Conservation (phyloP, 257 asterid species). For the Plantago elongata region DNA sequence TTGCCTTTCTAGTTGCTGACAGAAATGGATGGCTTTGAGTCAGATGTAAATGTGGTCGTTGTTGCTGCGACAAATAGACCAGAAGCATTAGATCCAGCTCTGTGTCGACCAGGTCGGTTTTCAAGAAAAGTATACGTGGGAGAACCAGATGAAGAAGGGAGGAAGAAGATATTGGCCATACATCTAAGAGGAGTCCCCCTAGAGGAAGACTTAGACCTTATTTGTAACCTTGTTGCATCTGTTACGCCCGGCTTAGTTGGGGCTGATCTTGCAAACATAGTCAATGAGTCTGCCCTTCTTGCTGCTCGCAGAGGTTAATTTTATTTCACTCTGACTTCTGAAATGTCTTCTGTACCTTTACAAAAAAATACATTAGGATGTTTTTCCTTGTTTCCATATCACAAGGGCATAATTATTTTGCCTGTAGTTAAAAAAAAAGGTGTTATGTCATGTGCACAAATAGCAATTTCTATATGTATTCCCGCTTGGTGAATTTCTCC, state of each 20-base stretch:
- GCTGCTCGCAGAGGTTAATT: slow-evolving; percentile 93
- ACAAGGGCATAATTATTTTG: background rate
- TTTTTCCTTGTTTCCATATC: background rate
- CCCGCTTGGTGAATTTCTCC: too few relatives aligned
- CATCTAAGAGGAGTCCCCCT: slow-evolving; percentile 91
- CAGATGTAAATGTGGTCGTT: slow-evolving; percentile 63
- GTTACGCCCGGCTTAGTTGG: slow-evolving; percentile 88
- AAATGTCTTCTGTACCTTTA: background rate
- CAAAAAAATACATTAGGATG: background rate
- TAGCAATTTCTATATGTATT: background rate
- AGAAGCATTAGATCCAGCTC: slow-evolving; percentile 92
- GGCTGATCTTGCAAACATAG: slow-evolving; percentile 95
- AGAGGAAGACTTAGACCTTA: slow-evolving; percentile 69
- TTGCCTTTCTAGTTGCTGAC: slow-evolving; percentile 69
- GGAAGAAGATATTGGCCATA: slow-evolving; percentile 78
- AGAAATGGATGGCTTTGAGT: slow-evolving; percentile 97
- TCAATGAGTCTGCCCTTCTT: slow-evolving; percentile 87
- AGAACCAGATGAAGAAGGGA: slow-evolving; percentile 89
- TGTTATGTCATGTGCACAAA: background rate
- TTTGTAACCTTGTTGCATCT: slow-evolving; percentile 82
- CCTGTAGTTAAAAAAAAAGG: background rate
- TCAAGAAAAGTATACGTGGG: slow-evolving; percentile 95
- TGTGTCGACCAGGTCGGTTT: slow-evolving; percentile 96
- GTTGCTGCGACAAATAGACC: slow-evolving; percentile 97
- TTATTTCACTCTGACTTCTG: background rate